These are phyloP conservation scores for Claviceps purpurea DNA, from an alignment of 2,329 filamentous ascomycete genomes.

Conservation along the genomic window DNA sequence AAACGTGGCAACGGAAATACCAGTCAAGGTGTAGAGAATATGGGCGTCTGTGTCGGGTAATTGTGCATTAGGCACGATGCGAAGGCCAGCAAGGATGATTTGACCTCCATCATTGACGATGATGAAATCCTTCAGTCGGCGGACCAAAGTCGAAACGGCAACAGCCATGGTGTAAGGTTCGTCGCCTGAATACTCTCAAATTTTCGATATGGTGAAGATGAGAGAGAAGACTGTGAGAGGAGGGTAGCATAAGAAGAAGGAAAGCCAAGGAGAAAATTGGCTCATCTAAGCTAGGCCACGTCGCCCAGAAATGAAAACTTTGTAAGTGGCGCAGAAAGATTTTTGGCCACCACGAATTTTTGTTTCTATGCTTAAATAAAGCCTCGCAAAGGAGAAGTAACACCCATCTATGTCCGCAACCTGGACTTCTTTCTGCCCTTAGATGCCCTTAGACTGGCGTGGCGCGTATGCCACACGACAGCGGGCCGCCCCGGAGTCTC, in stretches of 20 bases:
- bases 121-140: neutral
- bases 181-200: neutral
- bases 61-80: neutral
- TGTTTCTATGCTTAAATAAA: neutral
- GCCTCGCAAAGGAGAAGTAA: neutral
- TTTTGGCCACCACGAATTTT: neutral
- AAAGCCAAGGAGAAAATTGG: neutral
- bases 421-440: neutral
- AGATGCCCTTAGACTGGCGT: neutral
- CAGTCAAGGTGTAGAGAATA: constrained; percentile 12
- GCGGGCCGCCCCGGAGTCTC: neutral
- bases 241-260: neutral
- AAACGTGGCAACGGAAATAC: constrained; percentile 16
- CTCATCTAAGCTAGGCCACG: neutral
- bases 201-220: neutral
- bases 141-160: neutral
- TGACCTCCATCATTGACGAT: neutral
- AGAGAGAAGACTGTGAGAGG: neutral
- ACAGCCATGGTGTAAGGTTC: neutral
- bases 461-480: neutral
- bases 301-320: neutral
- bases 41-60: constrained; percentile 5
- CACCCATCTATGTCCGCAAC: neutral
- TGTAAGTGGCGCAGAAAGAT: neutral
- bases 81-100: neutral